Base-by-base conservation (phyloP, 139 green algal genomes). In the Dunaliella sp. region DNA sequence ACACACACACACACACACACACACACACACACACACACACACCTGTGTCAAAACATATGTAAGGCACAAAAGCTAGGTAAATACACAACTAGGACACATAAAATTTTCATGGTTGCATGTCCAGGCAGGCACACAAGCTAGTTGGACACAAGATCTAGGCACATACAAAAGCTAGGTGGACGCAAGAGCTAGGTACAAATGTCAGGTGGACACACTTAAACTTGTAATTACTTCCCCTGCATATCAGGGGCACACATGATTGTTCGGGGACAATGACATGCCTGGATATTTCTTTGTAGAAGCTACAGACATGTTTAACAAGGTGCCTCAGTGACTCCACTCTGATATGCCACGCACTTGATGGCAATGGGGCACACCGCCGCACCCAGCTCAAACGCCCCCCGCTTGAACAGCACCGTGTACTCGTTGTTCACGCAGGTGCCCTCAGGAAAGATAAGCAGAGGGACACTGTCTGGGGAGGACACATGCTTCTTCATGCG, bases 351-450 rank as follows among this genome's bases (percentile, higher is more conserved):
- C 22, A 80, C 77, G 28, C 57, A 98, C 93, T 98, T 98, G 90
- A 99, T 99, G 81, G 97, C 97, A 0, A 99, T 88, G 0, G 97
- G 97, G 93, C 93, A 97, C 78, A 92, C 93, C 16, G 91, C 93
- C 30, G 90, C 91, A 38, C 91, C 96, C 83, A 99, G 88, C 86
- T 99, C 97, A 90, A 99, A 99, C 3, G 83, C 72, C 2, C 97
- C 97, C 16, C 95, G 87, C 91, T 99, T 99, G 92, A 99, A 99
- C 96, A 99, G 98, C 87, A 99, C 97, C 81, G 90, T 96, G 91
- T 99, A 98, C 90, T 99, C 95, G 87, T 99, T 99, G 94, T 99
- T 99, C n/a, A 99, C 97, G 89, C 97, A 99, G 32, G 97, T 99
- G 83, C 97, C 97, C 89, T 99, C 97, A 0, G 97, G 97, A 89